Evolutionary conservation across 192 early-diverging fungal species (phyloP), one percentile per base, ranked within the genome.

Genomic region (Thamnidium elegans): DNA sequence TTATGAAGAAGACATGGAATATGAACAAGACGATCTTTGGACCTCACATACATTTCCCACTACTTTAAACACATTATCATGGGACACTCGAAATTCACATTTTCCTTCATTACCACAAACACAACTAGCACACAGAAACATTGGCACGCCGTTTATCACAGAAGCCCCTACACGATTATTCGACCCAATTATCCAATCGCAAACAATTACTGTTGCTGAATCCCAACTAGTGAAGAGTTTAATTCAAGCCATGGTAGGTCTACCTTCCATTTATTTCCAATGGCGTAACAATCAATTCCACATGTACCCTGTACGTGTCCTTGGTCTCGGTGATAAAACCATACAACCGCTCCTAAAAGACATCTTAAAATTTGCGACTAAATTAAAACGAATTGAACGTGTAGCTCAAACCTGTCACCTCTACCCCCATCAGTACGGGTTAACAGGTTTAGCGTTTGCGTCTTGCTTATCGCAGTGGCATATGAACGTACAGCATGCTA

Each of bases 381-480:
- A 70, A 34, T 67, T 75, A 54, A 55, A 65, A 30, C 20, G 70
- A n/a, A 47, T 79, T 13, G 56, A 59, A n/a, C n/a, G 60, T 36
- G 67, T 79, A 4, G 58, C 36, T 63, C 9, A 56, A 72, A 0
- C 56, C 46, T 20, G 75, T 73, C 20, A 65, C 54, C 11, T 61
- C 62, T 11, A 66, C 67, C 20, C 63, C 61, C 39, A 74, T 66
- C 66, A 63, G 20, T 64, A 75, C 58, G 65, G 77, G 13, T 62
- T 72, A 46, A 59, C 67, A 32, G 63, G 74, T 0, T 63, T 74
- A 7, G 73, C 77, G 17, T 79, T 79, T 43, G 77, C 73, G 7
- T 69, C 55, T 17, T 75, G 72, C 4, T 39, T 79, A 32, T 68
- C 70, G 0, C 69, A 72, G 11, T 64, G 70, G 7, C 32, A 68